Evolutionary conservation across 768 basidiomycete species (phyloP), one percentile per base, ranked within the genome.

Genomic region (Calocera viscosa): DNA sequence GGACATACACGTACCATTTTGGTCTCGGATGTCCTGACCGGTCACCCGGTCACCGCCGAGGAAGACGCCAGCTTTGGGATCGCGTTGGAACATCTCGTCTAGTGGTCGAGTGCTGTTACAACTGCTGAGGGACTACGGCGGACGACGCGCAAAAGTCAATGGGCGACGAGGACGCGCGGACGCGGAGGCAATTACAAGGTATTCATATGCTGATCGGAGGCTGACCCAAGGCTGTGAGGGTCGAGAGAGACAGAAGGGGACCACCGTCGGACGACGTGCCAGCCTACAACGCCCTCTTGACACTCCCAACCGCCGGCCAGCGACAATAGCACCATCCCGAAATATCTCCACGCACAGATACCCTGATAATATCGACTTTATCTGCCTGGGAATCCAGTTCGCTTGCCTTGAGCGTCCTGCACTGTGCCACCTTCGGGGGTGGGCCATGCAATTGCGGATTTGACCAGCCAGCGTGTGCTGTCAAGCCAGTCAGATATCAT

Each of bases 1-100:
- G 22, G 22, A 40, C 26, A 66, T 41, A 68, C 22, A 67, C 65
- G 32, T 17, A 92, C 94, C 93, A 88, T 96, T 95, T 78, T 94
- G 92, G 79, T 96, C 93, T 69, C 94, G 84, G 67, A 98, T 90
- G 75, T 96, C 95, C 75, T 94, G 94, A 2, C 95, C 94, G 70
- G 90, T 90, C 19, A 94, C 87, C 72, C 94, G 82, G 78, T 95
- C 90, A 30, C 95, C 95, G 66, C 94, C 94, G 19, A 97, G 80
- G 76, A 97, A 96, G 22, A 90, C 89, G 63, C 93, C 94, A 71
- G 90, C 90, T 73, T 88, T 79, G 70, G 91, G 89, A 85, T 94
- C 91, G 76, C 91, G 86, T 85, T 91, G 90, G 75, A 90, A 93
- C 84, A 93, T 91, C 63, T 65, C 49, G 40, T 19, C 43, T 47